These are phyloP conservation scores for Rubia occidens DNA, from an alignment of 305 asterid species.

Conservation along the genomic window DNA sequence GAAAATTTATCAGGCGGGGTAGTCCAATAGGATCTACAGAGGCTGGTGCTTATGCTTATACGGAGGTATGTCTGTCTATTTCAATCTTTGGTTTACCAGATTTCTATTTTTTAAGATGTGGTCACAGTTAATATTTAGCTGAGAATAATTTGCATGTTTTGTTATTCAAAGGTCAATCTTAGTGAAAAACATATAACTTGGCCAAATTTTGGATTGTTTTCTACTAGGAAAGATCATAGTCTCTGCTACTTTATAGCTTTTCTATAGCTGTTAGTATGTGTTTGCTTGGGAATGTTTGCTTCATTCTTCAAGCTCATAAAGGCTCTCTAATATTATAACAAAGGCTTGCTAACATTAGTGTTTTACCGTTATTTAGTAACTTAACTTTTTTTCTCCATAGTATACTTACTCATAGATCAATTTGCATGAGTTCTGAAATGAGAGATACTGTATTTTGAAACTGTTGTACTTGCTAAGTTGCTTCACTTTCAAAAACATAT, in stretches of 20 bases:
- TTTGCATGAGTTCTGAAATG: not conserved
- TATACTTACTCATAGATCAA: not conserved
- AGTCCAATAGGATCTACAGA: slow-evolving; percentile 68
- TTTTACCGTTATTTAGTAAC: too few relatives aligned
- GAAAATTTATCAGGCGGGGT: slow-evolving; percentile 61
- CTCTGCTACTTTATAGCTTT: not conserved
- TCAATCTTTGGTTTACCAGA: not conserved
- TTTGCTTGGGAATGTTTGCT: not conserved
- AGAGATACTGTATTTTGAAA: not conserved
- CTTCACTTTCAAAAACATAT: not conserved
- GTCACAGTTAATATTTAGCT: not conserved
- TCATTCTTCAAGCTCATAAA: not conserved
- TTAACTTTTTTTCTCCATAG: not conserved
- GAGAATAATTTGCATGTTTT: not conserved
- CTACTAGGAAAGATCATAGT: not conserved
- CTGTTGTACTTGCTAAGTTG: not conserved
- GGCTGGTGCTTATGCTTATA: slow-evolving; percentile 73
- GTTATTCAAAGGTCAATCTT: not conserved
- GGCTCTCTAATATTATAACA: not conserved
- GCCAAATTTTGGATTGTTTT: not conserved
- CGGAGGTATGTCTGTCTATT: slow-evolving; percentile 41
- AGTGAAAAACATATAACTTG: not conserved
- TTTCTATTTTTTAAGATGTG: not conserved
- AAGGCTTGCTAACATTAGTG: not conserved
- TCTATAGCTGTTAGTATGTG: not conserved